These are phyloP conservation scores for Aureobasidium sp. DNA, from an alignment of 2,329 filamentous ascomycete species.

Conservation along the genomic window DNA sequence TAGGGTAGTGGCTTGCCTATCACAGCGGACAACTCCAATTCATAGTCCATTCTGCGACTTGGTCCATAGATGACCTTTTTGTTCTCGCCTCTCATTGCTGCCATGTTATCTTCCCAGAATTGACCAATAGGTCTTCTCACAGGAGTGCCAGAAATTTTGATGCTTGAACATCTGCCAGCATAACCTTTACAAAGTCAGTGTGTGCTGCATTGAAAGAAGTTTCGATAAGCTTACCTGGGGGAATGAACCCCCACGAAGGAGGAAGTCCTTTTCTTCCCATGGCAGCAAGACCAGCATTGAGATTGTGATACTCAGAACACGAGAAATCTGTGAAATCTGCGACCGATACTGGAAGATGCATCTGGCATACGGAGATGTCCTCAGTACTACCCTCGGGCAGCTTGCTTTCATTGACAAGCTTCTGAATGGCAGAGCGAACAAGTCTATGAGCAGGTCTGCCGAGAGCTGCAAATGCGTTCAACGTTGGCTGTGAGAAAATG, in stretches of 20 bases:
- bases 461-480: constrained; percentile 47
- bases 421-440: constrained; percentile 38
- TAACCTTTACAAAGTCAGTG: constrained; percentile 34
- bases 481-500: constrained; percentile 29
- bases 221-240: constrained; percentile 32
- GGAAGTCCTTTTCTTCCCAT: constrained; percentile 35
- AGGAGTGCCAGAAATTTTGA: constrained; percentile 43
- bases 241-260: constrained; percentile 32
- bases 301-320: constrained; percentile 46
- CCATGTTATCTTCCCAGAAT: constrained; percentile 24
- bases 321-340: constrained; percentile 54
- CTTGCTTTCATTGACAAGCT: constrained; percentile 25
- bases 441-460: constrained; percentile 28
- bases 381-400: constrained; percentile 26
- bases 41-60: constrained; percentile 39
- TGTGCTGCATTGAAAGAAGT: too few relatives aligned
- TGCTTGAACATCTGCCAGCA: constrained; percentile 47
- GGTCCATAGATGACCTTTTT: constrained; percentile 43
- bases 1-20: constrained; percentile 35
- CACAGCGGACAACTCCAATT: constrained; percentile 44
- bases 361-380: constrained; percentile 34
- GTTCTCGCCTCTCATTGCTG: constrained; percentile 36
- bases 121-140: constrained; percentile 44
- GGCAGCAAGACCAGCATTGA: constrained; percentile 42
- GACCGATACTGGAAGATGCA: constrained; percentile 51